Evolutionary conservation across 2,329 filamentous ascomycete species (phyloP).

Genomic region (Aspergillus sp.): DNA sequence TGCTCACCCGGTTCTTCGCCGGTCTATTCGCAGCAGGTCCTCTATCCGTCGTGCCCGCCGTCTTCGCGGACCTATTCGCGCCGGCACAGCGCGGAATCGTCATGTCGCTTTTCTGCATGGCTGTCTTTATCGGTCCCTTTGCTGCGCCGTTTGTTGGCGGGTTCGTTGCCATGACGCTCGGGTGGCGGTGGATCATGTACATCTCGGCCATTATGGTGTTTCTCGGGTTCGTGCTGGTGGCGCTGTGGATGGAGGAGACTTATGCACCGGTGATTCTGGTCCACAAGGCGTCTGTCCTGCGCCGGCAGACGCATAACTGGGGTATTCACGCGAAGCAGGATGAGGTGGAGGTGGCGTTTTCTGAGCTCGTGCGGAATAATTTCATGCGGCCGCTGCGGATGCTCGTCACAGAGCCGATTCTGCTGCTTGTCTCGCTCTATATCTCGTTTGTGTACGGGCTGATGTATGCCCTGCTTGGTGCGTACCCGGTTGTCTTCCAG

Average conservation of each 20-base stretch:
- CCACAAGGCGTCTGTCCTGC: constrained; percentile 47
- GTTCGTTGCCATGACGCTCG: constrained; percentile 51
- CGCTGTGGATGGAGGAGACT: constrained; percentile 52
- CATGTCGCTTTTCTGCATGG: constrained; percentile 52
- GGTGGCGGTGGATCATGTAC: constrained; percentile 56
- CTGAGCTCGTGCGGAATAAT: constrained; percentile 49
- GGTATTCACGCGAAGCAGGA: constrained; percentile 58
- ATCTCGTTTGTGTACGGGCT: constrained; percentile 36
- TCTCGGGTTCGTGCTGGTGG: constrained; percentile 37
- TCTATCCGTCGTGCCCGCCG: constrained; percentile 45
- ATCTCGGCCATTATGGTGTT: constrained; percentile 57
- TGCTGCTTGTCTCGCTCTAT: constrained; percentile 33
- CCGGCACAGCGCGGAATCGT: constrained; percentile 44
- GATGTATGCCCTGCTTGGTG: constrained; percentile 33
- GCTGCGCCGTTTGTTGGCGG: constrained; percentile 53
- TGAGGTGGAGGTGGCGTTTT: constrained; percentile 54
- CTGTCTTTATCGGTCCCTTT: constrained; percentile 51
- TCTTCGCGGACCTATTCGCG: constrained; percentile 52
- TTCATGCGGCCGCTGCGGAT: constrained; percentile 45
- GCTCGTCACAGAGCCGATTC: constrained; percentile 43
- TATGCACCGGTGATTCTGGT: constrained; percentile 49
- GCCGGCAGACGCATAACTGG: constrained; percentile 58
- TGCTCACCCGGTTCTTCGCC: constrained; percentile 49
- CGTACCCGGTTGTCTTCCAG: constrained; percentile 33
- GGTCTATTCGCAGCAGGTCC: constrained; percentile 49